phyloP scores from a whole-genome alignment of 768 basidiomycete genomes.

The Boletus speciosus region DNA sequence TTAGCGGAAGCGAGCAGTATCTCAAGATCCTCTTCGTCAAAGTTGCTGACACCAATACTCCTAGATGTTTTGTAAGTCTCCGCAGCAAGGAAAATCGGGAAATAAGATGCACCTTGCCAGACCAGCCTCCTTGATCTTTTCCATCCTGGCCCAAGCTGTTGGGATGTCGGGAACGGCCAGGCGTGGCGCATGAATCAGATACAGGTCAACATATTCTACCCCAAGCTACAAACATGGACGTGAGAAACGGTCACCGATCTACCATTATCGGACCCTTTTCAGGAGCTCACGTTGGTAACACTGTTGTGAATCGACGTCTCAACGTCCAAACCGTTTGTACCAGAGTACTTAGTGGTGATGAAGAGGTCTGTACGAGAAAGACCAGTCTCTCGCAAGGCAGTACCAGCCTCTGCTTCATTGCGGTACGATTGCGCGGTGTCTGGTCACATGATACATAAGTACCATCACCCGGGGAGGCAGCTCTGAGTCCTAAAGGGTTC shows the following conservation, averaged over 20 bases:
- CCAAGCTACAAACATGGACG: slow-evolving; percentile 44
- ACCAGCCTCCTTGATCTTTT: slow-evolving; percentile 53
- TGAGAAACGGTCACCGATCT: neutral
- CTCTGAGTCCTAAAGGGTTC: neutral
- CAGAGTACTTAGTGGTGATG: slow-evolving; percentile 67
- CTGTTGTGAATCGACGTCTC: slow-evolving; percentile 55
- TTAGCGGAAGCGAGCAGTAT: slow-evolving; percentile 56
- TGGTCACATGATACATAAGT: slow-evolving; percentile 19
- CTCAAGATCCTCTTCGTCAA: slow-evolving; percentile 50
- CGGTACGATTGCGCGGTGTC: slow-evolving; percentile 60
- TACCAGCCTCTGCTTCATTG: slow-evolving; percentile 53
- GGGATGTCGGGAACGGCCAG: slow-evolving; percentile 57
- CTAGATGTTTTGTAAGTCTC: slow-evolving; percentile 28
- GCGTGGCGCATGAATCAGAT: slow-evolving; percentile 61
- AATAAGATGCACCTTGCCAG: slow-evolving; percentile 48
- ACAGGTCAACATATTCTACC: slow-evolving; percentile 63
- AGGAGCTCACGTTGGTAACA: slow-evolving; percentile 46
- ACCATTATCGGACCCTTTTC: neutral
- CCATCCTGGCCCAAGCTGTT: slow-evolving; percentile 62
- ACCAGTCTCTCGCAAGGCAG: slow-evolving; percentile 46
- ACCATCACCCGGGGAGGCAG: too few relatives aligned
- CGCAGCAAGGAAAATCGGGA: neutral
- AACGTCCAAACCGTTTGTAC: slow-evolving; percentile 47
- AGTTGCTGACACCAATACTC: slow-evolving; percentile 76
- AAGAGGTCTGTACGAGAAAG: slow-evolving; percentile 53